Evolutionary conservation across 805 yeast species (phyloP).

Genomic region (Lachancea lanzarotensis): DNA sequence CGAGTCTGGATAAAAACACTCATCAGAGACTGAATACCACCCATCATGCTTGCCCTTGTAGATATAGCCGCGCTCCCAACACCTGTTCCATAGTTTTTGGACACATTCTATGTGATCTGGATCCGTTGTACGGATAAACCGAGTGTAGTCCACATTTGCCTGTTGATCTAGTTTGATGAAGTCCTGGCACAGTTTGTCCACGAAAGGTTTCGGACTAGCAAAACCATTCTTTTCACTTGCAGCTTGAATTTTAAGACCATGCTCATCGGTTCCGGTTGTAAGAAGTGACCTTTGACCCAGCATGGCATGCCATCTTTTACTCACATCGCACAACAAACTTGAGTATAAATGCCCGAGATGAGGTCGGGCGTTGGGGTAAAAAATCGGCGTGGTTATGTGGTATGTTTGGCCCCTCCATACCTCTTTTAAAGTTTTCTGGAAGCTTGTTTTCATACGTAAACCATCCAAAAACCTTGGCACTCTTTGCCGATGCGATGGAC

Average conservation of each 20-base stretch:
- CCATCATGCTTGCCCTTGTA: conserved; percentile 83
- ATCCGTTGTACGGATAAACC: conserved; percentile 91
- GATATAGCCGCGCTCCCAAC: conserved; percentile 56
- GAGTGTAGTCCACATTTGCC: conserved; percentile 53
- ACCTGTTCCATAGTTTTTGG: conserved; percentile 57
- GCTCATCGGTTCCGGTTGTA: conserved; percentile 95
- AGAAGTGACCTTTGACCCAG: conserved; percentile 43
- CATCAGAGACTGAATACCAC: conserved; percentile 94
- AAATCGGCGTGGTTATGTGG: conserved; percentile 85
- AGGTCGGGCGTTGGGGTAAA: conserved; percentile 92
- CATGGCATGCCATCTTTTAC: conserved; percentile 63
- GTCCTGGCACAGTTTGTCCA: conserved; percentile 58
- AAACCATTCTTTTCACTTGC: conserved; percentile 57
- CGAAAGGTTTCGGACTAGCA: conserved; percentile 56
- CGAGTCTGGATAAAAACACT: conserved; percentile 81
- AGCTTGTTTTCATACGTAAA: background rate
- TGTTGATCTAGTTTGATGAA: conserved; percentile 58
- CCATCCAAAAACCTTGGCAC: background rate
- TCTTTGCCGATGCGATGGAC: background rate
- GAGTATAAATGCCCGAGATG: conserved; percentile 92
- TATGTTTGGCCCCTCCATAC: conserved; percentile 1
- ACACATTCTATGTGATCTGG: conserved; percentile 66
- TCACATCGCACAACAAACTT: conserved; percentile 75
- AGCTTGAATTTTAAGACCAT: conserved; percentile 86
- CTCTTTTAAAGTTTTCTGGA: background rate